Base-by-base conservation (phyloP, 306 rosid species). In the Morella rubra region DNA sequence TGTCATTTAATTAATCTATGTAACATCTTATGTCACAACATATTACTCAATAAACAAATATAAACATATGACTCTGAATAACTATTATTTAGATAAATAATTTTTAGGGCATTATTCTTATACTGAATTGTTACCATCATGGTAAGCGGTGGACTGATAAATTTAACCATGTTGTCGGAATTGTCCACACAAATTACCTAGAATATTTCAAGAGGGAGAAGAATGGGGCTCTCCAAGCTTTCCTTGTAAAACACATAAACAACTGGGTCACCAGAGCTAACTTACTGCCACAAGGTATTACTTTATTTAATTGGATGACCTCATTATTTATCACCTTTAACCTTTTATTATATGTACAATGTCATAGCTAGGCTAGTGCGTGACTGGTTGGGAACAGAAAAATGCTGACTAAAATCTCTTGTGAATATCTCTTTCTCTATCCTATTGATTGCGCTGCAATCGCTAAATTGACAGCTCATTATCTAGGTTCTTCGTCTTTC, bases 81-180 rank as follows among this genome's bases (percentile, higher is more conserved):
- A n/a, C n/a, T n/a, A n/a, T n/a, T n/a, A n/a, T n/a, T n/a, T n/a
- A n/a, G n/a, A n/a, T n/a, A n/a, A n/a, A n/a, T n/a, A n/a, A n/a
- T n/a, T n/a, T n/a, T n/a, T n/a, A n/a, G n/a, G n/a, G n/a, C n/a
- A n/a, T n/a, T n/a, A n/a, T n/a, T n/a, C n/a, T n/a, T n/a, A n/a
- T n/a, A n/a, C n/a, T n/a, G 71, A 92, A 92, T 84, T 96, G 99
- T 98, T 96, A 96, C 83, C 98, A 92, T 86, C 99, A 96, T 54
- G 99, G 99, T 41, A 92, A 40, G 79, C 92, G 99, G 44, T 96
- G 99, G 99, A 91, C 96, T 0, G 97, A 92, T 81, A 95, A 92
- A 83, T 95, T 95, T 89, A 92, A 87, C 85, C 97, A 92, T 81
- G 99, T 95, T 83, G 97, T 95, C 75, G 99, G 99, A 15, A 74